Percentiles rank a stretch among this genome's conserved stretches.
Conservation (phyloP, 225 moss, liverwort and hornwort species). For the Antitrichia curtipendula region DNA sequence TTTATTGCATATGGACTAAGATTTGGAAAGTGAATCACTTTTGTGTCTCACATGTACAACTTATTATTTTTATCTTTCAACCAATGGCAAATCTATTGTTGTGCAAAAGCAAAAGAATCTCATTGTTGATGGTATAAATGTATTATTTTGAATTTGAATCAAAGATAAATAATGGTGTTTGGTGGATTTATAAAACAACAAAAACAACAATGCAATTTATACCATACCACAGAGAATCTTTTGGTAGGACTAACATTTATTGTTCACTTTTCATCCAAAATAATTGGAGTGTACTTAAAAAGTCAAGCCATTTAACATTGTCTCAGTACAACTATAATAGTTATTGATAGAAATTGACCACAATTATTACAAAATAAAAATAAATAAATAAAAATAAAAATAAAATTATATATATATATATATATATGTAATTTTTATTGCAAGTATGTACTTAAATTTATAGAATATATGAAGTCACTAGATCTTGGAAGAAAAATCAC, state of each 20-base stretch:
- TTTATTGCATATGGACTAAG: rapidly evolving
- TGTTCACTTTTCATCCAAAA: background rate
- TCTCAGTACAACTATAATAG: rapidly evolving
- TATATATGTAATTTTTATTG: background rate
- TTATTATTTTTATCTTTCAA: background rate
- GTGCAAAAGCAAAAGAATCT: too few species aligned
- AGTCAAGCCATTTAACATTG: rapidly evolving
- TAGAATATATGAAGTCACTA: too few species aligned
- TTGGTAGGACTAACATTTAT: rapidly evolving
- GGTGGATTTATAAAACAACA: too few species aligned
- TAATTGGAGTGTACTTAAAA: rapidly evolving
- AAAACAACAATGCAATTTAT: rapidly evolving
- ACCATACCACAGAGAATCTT: rapidly evolving
- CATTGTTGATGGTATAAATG: background rate
- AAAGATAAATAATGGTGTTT: background rate
- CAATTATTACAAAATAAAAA: background rate
- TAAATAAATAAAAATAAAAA: too few species aligned
- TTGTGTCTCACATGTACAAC: rapidly evolving
- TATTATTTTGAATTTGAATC: background rate
- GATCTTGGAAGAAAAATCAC: too few species aligned
- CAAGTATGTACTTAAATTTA: too few species aligned
- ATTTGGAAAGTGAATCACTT: background rate
- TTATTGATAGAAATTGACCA: background rate
- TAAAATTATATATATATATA: too few species aligned
- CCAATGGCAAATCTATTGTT: background rate